These are phyloP conservation scores for Chrysanthemum makinoi DNA, from an alignment of 129 eudicot genomes.

Conservation along the genomic window DNA sequence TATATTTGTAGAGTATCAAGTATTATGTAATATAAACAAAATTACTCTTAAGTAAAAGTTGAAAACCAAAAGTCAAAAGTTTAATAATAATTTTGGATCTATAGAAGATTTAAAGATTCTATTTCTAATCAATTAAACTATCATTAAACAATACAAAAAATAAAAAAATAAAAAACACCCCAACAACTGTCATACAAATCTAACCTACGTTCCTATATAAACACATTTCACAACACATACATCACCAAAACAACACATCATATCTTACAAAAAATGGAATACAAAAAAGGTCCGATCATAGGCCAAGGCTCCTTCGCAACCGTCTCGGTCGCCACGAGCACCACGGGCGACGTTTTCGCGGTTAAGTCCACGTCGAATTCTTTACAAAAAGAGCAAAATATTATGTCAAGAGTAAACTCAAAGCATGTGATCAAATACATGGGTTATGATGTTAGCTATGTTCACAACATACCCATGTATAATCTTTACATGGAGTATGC, in stretches of 20 bases:
- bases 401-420: constrained; percentile 55
- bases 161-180: constrained; percentile 5
- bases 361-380: constrained; percentile 63
- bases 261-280: constrained; percentile 47
- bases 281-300: constrained; percentile 65
- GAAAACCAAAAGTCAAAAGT: no score
- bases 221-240: background rate
- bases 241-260: constrained; percentile 23
- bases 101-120: background rate
- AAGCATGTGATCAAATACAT: constrained; percentile 52
- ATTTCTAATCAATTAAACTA: constrained; percentile 1
- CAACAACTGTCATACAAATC: constrained; percentile 32
- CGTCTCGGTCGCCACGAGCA: constrained; percentile 59
- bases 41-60: no score
- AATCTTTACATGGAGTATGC: constrained; percentile 77
- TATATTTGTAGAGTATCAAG: no score
- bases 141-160: background rate
- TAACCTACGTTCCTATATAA: constrained; percentile 19
- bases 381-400: constrained; percentile 47
- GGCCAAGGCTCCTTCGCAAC: constrained; percentile 81
- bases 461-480: constrained; percentile 33
- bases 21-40: no score
- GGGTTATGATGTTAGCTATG: constrained; percentile 44
- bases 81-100: no score
- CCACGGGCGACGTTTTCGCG: constrained; percentile 59